A percentile compares a stretch with the other conserved stretches of the same genome.
phyloP scores from a whole-genome alignment of 2,329 filamentous ascomycete genomes.

The Pyrenophora tritici-repentis region DNA sequence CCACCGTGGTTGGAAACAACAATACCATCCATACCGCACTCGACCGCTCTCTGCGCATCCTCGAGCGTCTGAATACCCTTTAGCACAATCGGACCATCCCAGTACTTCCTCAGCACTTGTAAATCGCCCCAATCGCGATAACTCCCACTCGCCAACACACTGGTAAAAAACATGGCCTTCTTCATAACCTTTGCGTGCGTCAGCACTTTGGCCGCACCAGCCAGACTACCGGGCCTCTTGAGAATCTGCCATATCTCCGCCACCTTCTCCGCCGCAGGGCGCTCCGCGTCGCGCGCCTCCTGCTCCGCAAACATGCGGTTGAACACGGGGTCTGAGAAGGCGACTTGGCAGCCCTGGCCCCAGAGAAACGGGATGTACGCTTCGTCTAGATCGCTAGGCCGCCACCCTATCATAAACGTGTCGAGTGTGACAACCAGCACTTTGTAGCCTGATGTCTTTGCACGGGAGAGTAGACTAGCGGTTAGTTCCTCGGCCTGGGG shows the following conservation, averaged over 20 bases:
- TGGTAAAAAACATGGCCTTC: conserved; percentile 45
- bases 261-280: conserved; percentile 39
- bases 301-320: conserved; percentile 39
- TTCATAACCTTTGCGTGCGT: conserved; percentile 41
- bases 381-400: conserved; percentile 69
- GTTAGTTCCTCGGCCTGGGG: conserved; percentile 69
- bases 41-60: conserved; percentile 44
- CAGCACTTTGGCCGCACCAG: conserved; percentile 40
- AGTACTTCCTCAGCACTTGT: conserved; percentile 38
- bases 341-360: conserved; percentile 43
- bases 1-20: conserved; percentile 48
- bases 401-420: conserved; percentile 71
- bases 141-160: conserved; percentile 41
- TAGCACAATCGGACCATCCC: conserved; percentile 47
- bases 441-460: conserved; percentile 65
- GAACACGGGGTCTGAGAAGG: conserved; percentile 47
- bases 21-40: conserved; percentile 45
- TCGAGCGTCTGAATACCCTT: conserved; percentile 49
- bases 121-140: conserved; percentile 45
- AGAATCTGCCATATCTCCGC: conserved; percentile 46
- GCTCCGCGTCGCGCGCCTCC: conserved; percentile 38
- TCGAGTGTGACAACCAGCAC: conserved; percentile 75
- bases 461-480: conserved; percentile 64
- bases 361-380: conserved; percentile 65
- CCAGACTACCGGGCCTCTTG: conserved; percentile 42